phyloP scores from a whole-genome alignment of 345 rosid species.

The Eutrema yunnanense region DNA sequence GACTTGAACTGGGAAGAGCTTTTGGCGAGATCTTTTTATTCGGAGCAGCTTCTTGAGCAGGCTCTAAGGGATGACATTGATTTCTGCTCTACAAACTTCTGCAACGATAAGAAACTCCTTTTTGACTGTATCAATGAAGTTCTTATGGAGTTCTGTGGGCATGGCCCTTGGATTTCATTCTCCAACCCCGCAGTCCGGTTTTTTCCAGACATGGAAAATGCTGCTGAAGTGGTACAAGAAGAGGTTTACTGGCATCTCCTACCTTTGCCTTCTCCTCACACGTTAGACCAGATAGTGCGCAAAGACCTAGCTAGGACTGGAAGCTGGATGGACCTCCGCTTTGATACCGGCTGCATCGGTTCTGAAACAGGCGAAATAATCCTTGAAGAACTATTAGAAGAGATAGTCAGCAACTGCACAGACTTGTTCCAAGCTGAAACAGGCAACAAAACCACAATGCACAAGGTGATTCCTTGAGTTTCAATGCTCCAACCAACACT shows the following conservation, averaged over 20 bases:
- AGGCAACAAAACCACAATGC: conserved; percentile 11
- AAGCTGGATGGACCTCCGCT: conserved; percentile 64
- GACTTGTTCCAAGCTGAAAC: conserved; percentile 9
- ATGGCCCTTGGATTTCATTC: conserved; percentile 48
- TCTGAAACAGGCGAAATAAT: conserved; percentile 48
- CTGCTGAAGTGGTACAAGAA: conserved; percentile 48
- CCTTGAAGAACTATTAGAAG: conserved; percentile 58
- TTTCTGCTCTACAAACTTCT: conserved; percentile 48
- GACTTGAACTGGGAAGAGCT: conserved; percentile 67
- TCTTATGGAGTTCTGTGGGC: conserved; percentile 53
- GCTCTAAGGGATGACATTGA: conserved; percentile 46
- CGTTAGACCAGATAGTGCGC: conserved; percentile 61
- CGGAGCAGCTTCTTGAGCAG: conserved; percentile 59
- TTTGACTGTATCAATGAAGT: conserved; percentile 76
- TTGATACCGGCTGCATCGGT: conserved; percentile 40
- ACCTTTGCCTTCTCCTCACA: conserved; percentile 58
- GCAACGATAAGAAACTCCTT: conserved; percentile 48
- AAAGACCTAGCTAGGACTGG: conserved; percentile 64
- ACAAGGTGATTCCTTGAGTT: not conserved
- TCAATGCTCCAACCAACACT: not conserved
- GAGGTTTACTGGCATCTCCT: conserved; percentile 68
- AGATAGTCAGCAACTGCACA: conserved; percentile 34
- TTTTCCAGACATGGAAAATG: conserved; percentile 39
- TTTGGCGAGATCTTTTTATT: conserved; percentile 49
- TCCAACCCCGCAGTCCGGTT: conserved; percentile 42